A percentile compares a stretch with the other conserved stretches of the same genome.
These are phyloP conservation scores for Chaetomiaceae sp. DNA, from an alignment of 2,329 filamentous ascomycete genomes.

Conservation along the genomic window DNA sequence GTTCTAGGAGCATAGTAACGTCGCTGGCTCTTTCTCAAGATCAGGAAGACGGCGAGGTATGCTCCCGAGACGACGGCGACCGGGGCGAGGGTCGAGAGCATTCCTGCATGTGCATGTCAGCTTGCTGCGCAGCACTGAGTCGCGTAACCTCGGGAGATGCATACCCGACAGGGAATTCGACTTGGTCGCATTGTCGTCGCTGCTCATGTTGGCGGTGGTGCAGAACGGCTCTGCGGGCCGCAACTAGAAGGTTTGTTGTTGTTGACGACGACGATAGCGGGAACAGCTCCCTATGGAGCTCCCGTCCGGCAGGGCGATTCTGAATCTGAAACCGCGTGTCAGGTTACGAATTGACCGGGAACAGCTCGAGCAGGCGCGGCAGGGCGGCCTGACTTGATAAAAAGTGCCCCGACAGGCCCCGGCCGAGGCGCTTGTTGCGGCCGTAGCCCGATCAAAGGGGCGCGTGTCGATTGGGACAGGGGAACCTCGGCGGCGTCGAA, in stretches of 20 bases:
- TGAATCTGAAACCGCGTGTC: slow-evolving; percentile 9
- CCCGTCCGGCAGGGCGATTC: background rate
- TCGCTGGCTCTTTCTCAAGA: slow-evolving; percentile 41
- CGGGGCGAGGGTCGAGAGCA: slow-evolving; percentile 41
- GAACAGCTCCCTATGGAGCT: background rate
- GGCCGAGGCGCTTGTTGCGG: slow-evolving; percentile 8
- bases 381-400: slow-evolving; percentile 6
- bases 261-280: background rate
- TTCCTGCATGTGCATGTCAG: slow-evolving; percentile 28
- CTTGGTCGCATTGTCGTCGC: background rate
- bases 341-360: slow-evolving; percentile 3
- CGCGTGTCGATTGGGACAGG: background rate
- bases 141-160: background rate
- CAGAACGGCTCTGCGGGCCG: slow-evolving; percentile 15
- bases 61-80: slow-evolving; percentile 35
- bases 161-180: slow-evolving; percentile 25
- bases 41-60: slow-evolving; percentile 43
- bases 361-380: background rate
- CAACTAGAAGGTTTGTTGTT: too few species aligned
- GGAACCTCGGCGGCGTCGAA: slow-evolving; percentile 4
- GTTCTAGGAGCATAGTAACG: slow-evolving; percentile 49
- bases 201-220: slow-evolving; percentile 19
- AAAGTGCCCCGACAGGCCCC: background rate
- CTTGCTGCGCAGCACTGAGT: background rate
- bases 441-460: background rate